Evolutionary conservation across 768 basidiomycete species (phyloP), one percentile per base, ranked within the genome.

Genomic region (Termitomyces sp.): DNA sequence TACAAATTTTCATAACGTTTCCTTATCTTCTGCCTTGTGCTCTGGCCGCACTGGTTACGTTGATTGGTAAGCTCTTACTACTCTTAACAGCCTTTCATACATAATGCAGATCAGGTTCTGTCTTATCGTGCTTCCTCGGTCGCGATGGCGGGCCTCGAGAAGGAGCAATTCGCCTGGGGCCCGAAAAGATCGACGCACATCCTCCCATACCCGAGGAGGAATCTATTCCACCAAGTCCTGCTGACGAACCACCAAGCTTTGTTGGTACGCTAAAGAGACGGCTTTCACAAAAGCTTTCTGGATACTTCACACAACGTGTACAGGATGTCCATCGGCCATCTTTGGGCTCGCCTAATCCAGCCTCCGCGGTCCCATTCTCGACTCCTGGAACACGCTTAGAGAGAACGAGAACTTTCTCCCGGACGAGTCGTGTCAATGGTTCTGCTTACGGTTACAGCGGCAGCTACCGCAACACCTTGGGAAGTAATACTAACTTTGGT

Each of bases 1-100:
- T 86, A 5, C 75, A 80, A 2, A 64, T 98, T 22, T 90, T 98
- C 67, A 79, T 82, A 26, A 76, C 75, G 7, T 94, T 91, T 68
- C 97, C 97, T 1, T 99, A 99, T 68, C 81, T 98, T 39, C 77
- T 99, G 16, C 95, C 97, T 1, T 92, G 90, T 65, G 74, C 78
- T 20, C 71, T 95, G 46, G 94, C 94, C 34, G 85, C 89, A 2
- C 73, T 78, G 9, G 80, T 98, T 48, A 92, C 92, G 7, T 71
- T 92, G 56, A 76, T 76, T 42, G 90, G 90, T 88, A 63, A 57
- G 78, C 61, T 54, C 46, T 48, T 61, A 32, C 46, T 53, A 36
- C 53, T 57, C 42, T 54, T 20, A 41, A 50, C 51, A 29, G 54
- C 20, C 16, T 53, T 50, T 56, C 52, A 34, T 44, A 43, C 57